Conservation (phyloP, 2,329 filamentous ascomycete species). For the Cadophora luteo-olivacea region DNA sequence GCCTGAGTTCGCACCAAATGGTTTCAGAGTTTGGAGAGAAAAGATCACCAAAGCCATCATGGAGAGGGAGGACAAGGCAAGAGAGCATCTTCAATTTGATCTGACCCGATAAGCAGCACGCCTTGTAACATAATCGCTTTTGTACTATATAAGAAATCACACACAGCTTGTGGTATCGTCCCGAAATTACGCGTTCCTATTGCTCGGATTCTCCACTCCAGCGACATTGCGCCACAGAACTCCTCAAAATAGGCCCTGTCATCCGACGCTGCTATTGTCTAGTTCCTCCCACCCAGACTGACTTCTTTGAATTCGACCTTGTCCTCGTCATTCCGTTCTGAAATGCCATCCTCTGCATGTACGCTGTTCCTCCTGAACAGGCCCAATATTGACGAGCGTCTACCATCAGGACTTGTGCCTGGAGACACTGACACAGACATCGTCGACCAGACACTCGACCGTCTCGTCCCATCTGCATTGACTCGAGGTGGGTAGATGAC, state of each 20-base stretch:
- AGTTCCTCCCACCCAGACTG: constrained; percentile 17
- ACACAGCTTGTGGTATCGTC: background rate
- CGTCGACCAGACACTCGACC: constrained; percentile 36
- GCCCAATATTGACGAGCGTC: constrained; percentile 28
- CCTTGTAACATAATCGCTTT: constrained; percentile 16
- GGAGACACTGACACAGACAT: constrained; percentile 22
- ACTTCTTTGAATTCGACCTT: constrained; percentile 24
- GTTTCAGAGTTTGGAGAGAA: constrained; percentile 36
- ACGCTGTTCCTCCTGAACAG: constrained; percentile 33
- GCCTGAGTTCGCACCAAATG: constrained; percentile 39
- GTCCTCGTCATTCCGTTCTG: background rate
- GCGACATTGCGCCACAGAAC: background rate
- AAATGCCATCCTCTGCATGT: constrained; percentile 5
- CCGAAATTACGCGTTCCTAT: background rate
- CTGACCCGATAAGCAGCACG: background rate
- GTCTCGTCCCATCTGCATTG: constrained; percentile 36
- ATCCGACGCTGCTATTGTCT: background rate
- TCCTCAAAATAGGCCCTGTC: background rate
- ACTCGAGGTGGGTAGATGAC: constrained; percentile 35
- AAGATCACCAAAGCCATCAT: constrained; percentile 33
- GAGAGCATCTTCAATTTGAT: background rate
- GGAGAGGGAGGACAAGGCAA: constrained; percentile 21
- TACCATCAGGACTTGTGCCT: constrained; percentile 31
- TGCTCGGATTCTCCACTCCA: background rate
- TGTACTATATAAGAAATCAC: constrained; percentile 18